These are phyloP conservation scores for Bryum argenteum DNA, from an alignment of 225 moss, liverwort and hornwort species.

Conservation along the genomic window DNA sequence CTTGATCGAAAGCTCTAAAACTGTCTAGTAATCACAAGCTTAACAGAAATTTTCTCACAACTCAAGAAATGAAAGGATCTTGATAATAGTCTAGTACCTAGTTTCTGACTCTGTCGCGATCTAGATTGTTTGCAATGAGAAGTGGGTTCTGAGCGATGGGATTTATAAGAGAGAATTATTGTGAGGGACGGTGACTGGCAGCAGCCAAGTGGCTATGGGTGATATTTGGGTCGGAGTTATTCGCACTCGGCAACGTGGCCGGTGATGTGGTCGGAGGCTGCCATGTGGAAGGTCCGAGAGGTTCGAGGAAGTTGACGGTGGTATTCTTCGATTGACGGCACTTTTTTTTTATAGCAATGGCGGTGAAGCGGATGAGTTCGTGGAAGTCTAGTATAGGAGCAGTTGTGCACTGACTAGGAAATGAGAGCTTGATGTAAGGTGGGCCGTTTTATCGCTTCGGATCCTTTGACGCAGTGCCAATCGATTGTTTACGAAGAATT, in stretches of 20 bases:
- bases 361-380: too few relatives aligned
- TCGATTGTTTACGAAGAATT: too few relatives aligned
- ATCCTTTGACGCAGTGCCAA: too few relatives aligned
- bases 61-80: too few relatives aligned
- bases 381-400: too few relatives aligned
- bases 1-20: neutral
- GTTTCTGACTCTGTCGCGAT: neutral
- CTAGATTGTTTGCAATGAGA: neutral
- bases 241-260: slow-evolving; percentile 35
- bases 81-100: too few relatives aligned
- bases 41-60: neutral
- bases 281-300: neutral
- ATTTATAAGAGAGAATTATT: neutral
- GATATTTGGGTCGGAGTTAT: neutral
- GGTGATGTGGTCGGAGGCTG: neutral
- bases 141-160: rapidly evolving
- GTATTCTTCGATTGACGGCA: too few relatives aligned
- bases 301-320: slow-evolving; percentile 7
- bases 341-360: too few relatives aligned
- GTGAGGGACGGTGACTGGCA: neutral
- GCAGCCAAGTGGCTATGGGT: slow-evolving; percentile 8
- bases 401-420: too few relatives aligned
- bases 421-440: too few relatives aligned
- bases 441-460: too few relatives aligned
- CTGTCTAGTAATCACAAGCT: neutral